phyloP scores from a whole-genome alignment of 805 yeast species.

The Candida patagonica region DNA sequence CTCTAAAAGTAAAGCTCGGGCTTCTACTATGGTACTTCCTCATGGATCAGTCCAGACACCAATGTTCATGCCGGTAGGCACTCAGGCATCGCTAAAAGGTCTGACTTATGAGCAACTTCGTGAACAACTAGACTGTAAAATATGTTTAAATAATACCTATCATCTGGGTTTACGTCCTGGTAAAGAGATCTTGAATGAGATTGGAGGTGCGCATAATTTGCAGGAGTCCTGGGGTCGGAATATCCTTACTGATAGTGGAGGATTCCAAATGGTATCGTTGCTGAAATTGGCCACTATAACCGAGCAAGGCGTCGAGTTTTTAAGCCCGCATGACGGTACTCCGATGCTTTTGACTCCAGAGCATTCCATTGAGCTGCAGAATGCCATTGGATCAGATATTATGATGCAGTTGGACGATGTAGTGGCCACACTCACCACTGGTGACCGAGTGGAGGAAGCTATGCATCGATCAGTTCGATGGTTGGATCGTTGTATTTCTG shows the following conservation, averaged over 20 bases:
- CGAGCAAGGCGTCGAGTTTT: conserved; percentile 37
- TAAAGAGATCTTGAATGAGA: conserved; percentile 31
- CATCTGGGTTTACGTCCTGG: conserved; percentile 38
- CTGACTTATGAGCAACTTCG: conserved; percentile 35
- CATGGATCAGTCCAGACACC: conserved; percentile 37
- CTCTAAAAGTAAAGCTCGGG: conserved; percentile 35
- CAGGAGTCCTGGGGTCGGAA: conserved; percentile 34
- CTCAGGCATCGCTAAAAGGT: conserved; percentile 39
- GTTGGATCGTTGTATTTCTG: conserved; percentile 36
- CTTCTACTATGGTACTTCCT: conserved; percentile 33
- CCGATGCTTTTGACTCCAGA: conserved; percentile 40
- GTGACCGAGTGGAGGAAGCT: conserved; percentile 38
- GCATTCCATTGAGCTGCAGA: conserved; percentile 37
- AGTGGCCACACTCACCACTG: conserved; percentile 35
- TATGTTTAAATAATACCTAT: conserved; percentile 37
- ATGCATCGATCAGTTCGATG: conserved; percentile 36
- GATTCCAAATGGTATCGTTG: conserved; percentile 39
- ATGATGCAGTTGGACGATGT: conserved; percentile 42
- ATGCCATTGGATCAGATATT: conserved; percentile 37
- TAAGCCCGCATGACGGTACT: conserved; percentile 37
- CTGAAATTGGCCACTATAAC: conserved; percentile 37
- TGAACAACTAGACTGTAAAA: conserved; percentile 30
- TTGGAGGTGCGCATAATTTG: conserved; percentile 37
- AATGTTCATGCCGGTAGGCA: conserved; percentile 41
- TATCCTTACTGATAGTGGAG: conserved; percentile 37